Evolutionary conservation across 148 eudicot species (phyloP), one percentile per base, ranked within the genome.

Genomic region (Talinum fruticosum): DNA sequence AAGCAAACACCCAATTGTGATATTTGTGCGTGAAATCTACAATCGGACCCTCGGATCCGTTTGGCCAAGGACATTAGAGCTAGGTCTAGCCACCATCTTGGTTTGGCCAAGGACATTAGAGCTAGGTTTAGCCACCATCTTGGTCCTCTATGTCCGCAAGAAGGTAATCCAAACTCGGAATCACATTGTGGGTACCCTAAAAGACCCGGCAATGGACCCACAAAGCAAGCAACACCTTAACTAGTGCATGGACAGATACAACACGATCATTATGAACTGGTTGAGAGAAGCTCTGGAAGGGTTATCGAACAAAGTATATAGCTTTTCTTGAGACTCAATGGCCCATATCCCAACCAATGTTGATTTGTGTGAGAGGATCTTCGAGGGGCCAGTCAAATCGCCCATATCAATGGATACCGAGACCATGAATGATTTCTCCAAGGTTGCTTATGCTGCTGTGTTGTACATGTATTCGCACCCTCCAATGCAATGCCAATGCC

Each of bases 301-400:
- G 24, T 26, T 78, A 21, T 44, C 18, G 1, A 6, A 35, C 14
- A 38, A 59, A 26, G 66, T 70, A 36, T 78, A 70, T 38, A n/a
- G 34, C 19, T 36, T 26, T 2, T 75, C 69, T 2, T 28, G 18
- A 15, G 57, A 51, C n/a, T n/a, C 59, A 13, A 66, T 76, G 59
- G 32, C 1, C 8, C 15, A 0, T 4, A 14, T 68, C 4, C 49
- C 73, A 1, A 61, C 41, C 14, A 38, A 30, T 30, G 29, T 29
- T 4, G 69, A 78, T 29, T 10, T 30, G 41, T 78, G 80, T 59
- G 80, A 78, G 35, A 29, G 12, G 68, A 70, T 57, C 28, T 78
- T 71, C 21, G 36, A 37, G 44, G 75, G 30, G 12, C 49, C 54
- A 24, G 19, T 70, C 8, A 21, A 28, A 44, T 78, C 80, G 3